Base-by-base conservation (phyloP, 176 grass and related monocot genomes). In the Metroxylon sagu region DNA sequence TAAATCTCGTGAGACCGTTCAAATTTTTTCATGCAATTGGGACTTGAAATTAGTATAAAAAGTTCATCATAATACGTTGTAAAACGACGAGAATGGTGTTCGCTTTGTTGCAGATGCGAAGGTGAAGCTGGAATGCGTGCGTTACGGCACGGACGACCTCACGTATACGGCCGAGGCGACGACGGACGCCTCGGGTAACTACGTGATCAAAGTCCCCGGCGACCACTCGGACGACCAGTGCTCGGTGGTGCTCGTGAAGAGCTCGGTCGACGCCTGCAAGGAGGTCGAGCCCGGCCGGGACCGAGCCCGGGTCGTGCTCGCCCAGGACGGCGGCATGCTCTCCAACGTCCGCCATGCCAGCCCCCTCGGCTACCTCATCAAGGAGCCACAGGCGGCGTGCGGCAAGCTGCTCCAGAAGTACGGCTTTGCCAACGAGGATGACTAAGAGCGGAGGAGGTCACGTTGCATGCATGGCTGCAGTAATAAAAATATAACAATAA, bases 101-200 rank as follows among this genome's bases (percentile, higher is more conserved):
- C 6, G 23, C 55, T 26, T 25, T 75, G 21, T 52, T 71, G 61
- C 76, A 75, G 87, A 76, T 4, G 93, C 81, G 50, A 91, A 91
- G 72, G 84, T 97, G 29, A 76, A 56, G 76, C 76, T 98, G 35
- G 88, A 98, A 66, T 98, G 93, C 79, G 76, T 18, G 64, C 84
- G 76, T 27, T 98, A 62, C 3, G 71, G 50, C 18, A 76, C 78
- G 3, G 61, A 61, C 4, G 17, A 52, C 0, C 2, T 98, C 0
- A 81, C 85, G 70, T 76, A 76, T 26, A 1, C 69, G 0, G 55
- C 82, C 5, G 67, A 85, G 10, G 79, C 73, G 0, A 76, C 54
- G 23, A 98, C 87, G 2, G 79, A 82, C 39, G 55, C 54, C 26
- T 81, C 26, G 4, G 84, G 84, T 6, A 79, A 70, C 0, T 98